Conservation (phyloP, 148 eudicot genomes). For the Linanthus parryae region DNA sequence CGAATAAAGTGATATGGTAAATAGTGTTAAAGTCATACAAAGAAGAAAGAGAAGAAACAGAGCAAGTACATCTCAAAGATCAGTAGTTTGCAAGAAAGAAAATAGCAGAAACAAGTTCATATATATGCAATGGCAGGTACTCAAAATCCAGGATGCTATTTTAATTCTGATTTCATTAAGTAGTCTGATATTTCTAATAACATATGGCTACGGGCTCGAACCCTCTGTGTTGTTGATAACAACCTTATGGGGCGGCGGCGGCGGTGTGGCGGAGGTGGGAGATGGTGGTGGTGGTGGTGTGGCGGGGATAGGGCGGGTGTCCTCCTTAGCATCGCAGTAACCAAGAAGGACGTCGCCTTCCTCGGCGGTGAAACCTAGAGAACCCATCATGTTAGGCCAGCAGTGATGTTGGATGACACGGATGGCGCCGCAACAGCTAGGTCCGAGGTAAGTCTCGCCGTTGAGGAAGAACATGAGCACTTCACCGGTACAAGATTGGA, state of each 20-base stretch:
- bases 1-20: too few species aligned
- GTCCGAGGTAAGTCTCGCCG: conserved; percentile 49
- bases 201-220: too few species aligned
- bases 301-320: too few species aligned
- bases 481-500: conserved; percentile 53
- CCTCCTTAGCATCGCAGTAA: conserved; percentile 37
- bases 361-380: conserved; percentile 49
- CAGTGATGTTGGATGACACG: conserved; percentile 36
- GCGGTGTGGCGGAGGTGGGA: not conserved
- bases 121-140: too few species aligned
- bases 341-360: conserved; percentile 53
- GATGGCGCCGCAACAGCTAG: conserved; percentile 52
- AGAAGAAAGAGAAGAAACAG: too few species aligned
- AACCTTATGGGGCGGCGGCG: not conserved
- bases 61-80: too few species aligned
- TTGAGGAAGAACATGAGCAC: conserved; percentile 58
- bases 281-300: conserved; percentile 11
- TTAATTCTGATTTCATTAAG: too few species aligned
- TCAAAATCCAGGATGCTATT: too few species aligned
- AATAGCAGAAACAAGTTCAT: too few species aligned
- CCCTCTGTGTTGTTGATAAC: not conserved
- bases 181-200: too few species aligned
- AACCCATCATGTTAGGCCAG: conserved; percentile 61
- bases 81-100: too few species aligned
- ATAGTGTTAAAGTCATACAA: too few species aligned